Base-by-base conservation (phyloP, 495 filamentous ascomycete genomes). In the Astrothelium macrocarpum region DNA sequence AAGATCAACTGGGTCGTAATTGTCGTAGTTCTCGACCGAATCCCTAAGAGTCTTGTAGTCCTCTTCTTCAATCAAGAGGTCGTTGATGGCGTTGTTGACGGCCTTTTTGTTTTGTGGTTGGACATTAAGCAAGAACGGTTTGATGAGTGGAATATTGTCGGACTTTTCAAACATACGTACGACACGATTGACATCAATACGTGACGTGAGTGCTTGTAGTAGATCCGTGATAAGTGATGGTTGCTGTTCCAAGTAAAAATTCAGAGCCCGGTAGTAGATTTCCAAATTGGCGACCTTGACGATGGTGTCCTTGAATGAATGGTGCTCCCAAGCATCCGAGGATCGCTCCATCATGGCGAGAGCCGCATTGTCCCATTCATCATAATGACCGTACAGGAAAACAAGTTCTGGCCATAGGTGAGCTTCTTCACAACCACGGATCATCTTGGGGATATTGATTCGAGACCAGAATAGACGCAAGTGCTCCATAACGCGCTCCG, bases 261-360 rank as follows among this genome's bases (percentile, higher is more conserved):
- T 96, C 68, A 99, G 83, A 31, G 91, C 89, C 34, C 92, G 90
- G 81, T 99, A 99, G 78, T 96, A 97, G 73, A 99, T 97, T 77
- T 99, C 95, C 71, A 97, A 76, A 78, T 99, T 99, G 69, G 94
- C 90, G 65, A 96, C 93, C 84, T 97, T 97, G 78, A 96, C 86
- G 63, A 96, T 82, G 65, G 96, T 97, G 75, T 97, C 95, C 84
- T 97, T 97, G 87, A 99, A 97, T 32, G 93, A 95, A 77, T 97
- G 94, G 78, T 99, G 95, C 76, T 99, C 95, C 95, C 95, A 99
- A 2, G 95, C 90, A 77, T 97, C 93, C 60, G 95, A 87, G 39
- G 95, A 90, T 69, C 94, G 90, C 82, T 99, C 95, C 91, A 99
- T 99, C 83, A 99, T 97, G 36, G 95, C 91, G 63, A 99, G 82